phyloP scores from a whole-genome alignment of 805 yeast species.

The Candida stauntonica region DNA sequence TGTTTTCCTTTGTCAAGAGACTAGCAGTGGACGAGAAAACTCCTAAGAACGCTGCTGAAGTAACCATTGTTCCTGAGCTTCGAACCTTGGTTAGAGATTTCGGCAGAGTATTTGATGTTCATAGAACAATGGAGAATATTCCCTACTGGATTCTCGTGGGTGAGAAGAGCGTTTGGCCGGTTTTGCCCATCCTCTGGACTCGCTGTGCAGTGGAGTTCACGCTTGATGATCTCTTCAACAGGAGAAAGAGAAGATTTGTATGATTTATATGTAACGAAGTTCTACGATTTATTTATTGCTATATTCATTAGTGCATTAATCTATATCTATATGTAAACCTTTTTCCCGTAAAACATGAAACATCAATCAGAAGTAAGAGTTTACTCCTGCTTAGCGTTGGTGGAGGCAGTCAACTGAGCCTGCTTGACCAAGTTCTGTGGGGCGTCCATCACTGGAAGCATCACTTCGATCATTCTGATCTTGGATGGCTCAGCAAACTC shows the following conservation, averaged over 20 bases:
- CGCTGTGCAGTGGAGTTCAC: constrained; percentile 88
- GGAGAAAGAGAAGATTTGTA: constrained; percentile 12
- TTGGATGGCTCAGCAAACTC: constrained; percentile 51
- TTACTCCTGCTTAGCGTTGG: constrained; percentile 30
- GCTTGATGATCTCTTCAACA: constrained; percentile 61
- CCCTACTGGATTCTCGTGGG: constrained; percentile 90
- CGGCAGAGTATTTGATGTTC: constrained; percentile 43
- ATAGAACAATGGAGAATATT: constrained; percentile 77
- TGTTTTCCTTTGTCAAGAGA: constrained; percentile 66
- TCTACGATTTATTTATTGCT: too few relatives aligned
- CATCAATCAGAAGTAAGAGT: not conserved
- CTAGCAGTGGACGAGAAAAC: constrained; percentile 85
- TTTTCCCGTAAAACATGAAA: not conserved
- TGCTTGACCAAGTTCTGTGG: constrained; percentile 61
- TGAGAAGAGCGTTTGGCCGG: constrained; percentile 91
- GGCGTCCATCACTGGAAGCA: constrained; percentile 68
- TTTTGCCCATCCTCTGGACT: constrained; percentile 77
- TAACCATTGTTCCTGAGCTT: constrained; percentile 86
- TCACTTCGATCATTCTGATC: constrained; percentile 63
- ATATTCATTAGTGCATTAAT: not conserved
- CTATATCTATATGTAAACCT: not conserved
- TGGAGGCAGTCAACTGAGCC: constrained; percentile 56
- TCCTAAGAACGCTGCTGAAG: constrained; percentile 74
- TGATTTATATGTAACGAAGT: too few relatives aligned
- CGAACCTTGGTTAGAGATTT: constrained; percentile 44